Percentiles rank a stretch among this genome's conserved stretches.
Evolutionary conservation across 345 rosid species (phyloP).

Genomic region (thale cress (Arabidopsis thaliana)): DNA sequence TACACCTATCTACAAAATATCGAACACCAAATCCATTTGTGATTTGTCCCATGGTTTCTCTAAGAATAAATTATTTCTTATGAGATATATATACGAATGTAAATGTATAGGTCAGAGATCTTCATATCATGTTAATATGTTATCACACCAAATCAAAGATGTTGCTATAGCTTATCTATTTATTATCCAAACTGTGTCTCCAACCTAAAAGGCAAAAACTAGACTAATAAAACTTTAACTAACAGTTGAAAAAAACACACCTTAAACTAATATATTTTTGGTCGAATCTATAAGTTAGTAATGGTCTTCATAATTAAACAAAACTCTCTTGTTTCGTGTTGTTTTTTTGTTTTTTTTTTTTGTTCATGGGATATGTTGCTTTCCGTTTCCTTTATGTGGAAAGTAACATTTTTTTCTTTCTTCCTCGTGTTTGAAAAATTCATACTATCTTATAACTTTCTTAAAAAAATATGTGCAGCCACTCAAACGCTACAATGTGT

Average conservation of each 20-base stretch:
- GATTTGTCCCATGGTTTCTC: not conserved
- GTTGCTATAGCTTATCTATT: not conserved
- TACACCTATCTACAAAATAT: not conserved
- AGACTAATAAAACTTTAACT: not conserved
- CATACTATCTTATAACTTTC: not conserved
- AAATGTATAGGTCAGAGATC: not conserved
- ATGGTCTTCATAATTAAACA: not conserved
- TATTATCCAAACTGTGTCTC: not conserved
- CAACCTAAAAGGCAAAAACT: not conserved
- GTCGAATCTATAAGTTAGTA: too few species aligned
- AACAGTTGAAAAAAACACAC: too few species aligned
- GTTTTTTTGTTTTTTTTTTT: not conserved
- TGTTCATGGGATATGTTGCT: not conserved
- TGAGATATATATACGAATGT: not conserved
- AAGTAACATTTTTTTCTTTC: not conserved
- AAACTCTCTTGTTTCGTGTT: not conserved
- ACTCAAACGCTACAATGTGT: not conserved
- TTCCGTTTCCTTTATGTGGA: not conserved
- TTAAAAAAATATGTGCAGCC: not conserved
- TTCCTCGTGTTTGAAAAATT: constrained; percentile 1
- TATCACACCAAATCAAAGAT: too few species aligned
- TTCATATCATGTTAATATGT: not conserved
- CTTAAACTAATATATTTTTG: too few species aligned
- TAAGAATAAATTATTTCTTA: not conserved
- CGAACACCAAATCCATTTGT: constrained; percentile 5